Conservation (phyloP, 148 eudicot genomes). For the Cornus controversa region DNA sequence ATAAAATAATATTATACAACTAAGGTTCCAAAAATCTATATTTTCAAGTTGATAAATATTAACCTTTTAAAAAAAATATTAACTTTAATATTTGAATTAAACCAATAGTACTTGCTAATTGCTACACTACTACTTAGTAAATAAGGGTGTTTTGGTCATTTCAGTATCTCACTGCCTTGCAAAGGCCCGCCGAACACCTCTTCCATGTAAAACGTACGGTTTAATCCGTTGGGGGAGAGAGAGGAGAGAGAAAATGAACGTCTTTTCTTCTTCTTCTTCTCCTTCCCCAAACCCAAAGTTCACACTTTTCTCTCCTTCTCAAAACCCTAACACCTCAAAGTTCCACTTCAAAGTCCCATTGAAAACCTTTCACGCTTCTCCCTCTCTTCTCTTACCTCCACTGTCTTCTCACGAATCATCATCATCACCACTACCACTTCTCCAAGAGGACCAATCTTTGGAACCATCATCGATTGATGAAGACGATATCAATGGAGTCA, state of each 20-base stretch:
- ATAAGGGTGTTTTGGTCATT: too few species aligned
- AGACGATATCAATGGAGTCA: not conserved
- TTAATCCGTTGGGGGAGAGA: constrained; percentile 17
- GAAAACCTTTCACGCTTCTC: constrained; percentile 36
- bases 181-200: not conserved
- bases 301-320: constrained; percentile 36
- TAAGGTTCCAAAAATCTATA: too few species aligned
- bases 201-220: constrained; percentile 2
- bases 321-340: constrained; percentile 33
- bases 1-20: too few species aligned
- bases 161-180: too few species aligned
- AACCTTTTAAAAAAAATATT: too few species aligned
- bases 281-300: constrained; percentile 39
- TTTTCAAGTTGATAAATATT: too few species aligned
- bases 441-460: constrained; percentile 32
- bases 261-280: constrained; percentile 39
- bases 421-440: constrained; percentile 35
- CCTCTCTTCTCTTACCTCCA: constrained; percentile 37
- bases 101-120: too few species aligned
- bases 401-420: constrained; percentile 38
- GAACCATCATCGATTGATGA: not conserved
- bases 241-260: constrained; percentile 38
- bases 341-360: constrained; percentile 39
- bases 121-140: too few species aligned
- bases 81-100: too few species aligned